A percentile compares a stretch with the other conserved stretches of the same genome.
phyloP scores from a whole-genome alignment of 2,329 filamentous ascomycete species.

The Colletotrichum shisoi region DNA sequence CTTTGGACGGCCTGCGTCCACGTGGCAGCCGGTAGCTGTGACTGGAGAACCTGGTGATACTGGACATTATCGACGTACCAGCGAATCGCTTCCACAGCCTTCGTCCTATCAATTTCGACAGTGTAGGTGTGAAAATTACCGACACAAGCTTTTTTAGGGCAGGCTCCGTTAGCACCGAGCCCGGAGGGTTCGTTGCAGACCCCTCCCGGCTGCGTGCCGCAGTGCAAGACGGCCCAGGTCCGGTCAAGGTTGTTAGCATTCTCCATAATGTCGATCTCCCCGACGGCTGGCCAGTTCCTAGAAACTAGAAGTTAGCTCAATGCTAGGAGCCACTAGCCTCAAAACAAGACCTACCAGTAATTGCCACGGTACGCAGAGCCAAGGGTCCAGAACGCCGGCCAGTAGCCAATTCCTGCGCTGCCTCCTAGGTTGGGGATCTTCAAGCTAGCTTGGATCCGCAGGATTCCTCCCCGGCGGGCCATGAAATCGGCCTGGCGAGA shows the following conservation, averaged over 20 bases:
- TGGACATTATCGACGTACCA: slow-evolving; percentile 59
- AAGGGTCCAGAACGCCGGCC: slow-evolving; percentile 59
- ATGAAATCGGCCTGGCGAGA: slow-evolving; percentile 48
- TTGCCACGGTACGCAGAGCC: slow-evolving; percentile 51
- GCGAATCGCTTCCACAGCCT: slow-evolving; percentile 53
- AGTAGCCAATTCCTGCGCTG: slow-evolving; percentile 49
- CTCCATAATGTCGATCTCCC: slow-evolving; percentile 67
- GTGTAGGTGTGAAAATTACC: slow-evolving; percentile 45
- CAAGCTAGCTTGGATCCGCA: slow-evolving; percentile 51
- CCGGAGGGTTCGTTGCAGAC: slow-evolving; percentile 62
- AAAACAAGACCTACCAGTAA: slow-evolving; percentile 43
- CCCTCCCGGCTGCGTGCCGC: slow-evolving; percentile 55
- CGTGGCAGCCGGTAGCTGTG: slow-evolving; percentile 43
- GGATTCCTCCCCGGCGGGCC: slow-evolving; percentile 47
- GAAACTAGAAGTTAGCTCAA: slow-evolving; percentile 55
- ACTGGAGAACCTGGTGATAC: slow-evolving; percentile 53
- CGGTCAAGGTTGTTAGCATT: slow-evolving; percentile 69
- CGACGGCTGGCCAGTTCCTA: slow-evolving; percentile 51
- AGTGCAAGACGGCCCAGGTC: slow-evolving; percentile 61
- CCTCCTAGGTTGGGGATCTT: slow-evolving; percentile 43
- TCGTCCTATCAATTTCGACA: slow-evolving; percentile 48
- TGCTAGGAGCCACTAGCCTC: slow-evolving; percentile 54
- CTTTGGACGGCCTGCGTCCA: slow-evolving; percentile 47
- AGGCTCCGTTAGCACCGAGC: slow-evolving; percentile 42
- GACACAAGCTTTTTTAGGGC: slow-evolving; percentile 10